phyloP scores from a whole-genome alignment of 139 green algal species.

The Pseudopediastrum boryanum region DNA sequence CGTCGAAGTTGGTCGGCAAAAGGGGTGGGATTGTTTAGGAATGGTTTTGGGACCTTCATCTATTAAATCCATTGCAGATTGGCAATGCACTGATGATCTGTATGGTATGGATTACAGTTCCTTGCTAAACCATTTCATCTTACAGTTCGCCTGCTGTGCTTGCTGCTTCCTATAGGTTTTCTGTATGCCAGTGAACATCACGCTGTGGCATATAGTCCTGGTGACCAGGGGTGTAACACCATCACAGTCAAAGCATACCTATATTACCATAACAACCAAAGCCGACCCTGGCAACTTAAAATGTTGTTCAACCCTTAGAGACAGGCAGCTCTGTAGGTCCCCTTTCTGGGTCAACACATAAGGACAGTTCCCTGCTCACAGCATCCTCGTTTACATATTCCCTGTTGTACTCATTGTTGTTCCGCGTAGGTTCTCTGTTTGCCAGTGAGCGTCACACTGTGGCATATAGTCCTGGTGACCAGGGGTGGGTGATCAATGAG shows the following conservation, averaged over 20 bases:
- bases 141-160: background rate
- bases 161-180: constrained; percentile 19
- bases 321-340: too few species aligned
- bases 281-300: too few species aligned
- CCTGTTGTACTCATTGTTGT: background rate
- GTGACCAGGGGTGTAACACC: constrained; percentile 60
- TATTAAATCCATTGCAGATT: too few species aligned
- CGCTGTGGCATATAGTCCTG: constrained; percentile 51
- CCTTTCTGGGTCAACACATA: too few species aligned
- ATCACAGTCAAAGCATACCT: too few species aligned
- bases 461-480: constrained; percentile 48
- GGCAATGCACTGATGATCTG: too few species aligned
- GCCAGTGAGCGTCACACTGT: constrained; percentile 53
- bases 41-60: too few species aligned
- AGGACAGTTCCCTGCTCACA: background rate
- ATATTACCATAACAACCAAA: too few species aligned
- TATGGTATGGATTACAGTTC: too few species aligned
- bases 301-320: too few species aligned
- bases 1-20: too few species aligned
- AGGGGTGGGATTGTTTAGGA: too few species aligned
- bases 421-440: constrained; percentile 42
- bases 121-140: background rate
- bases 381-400: background rate
- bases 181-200: constrained; percentile 52
- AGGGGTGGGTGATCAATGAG: constrained; percentile 66